phyloP scores from a whole-genome alignment of 2,329 filamentous ascomycete species.

The Macrophomina pseudophaseolina region DNA sequence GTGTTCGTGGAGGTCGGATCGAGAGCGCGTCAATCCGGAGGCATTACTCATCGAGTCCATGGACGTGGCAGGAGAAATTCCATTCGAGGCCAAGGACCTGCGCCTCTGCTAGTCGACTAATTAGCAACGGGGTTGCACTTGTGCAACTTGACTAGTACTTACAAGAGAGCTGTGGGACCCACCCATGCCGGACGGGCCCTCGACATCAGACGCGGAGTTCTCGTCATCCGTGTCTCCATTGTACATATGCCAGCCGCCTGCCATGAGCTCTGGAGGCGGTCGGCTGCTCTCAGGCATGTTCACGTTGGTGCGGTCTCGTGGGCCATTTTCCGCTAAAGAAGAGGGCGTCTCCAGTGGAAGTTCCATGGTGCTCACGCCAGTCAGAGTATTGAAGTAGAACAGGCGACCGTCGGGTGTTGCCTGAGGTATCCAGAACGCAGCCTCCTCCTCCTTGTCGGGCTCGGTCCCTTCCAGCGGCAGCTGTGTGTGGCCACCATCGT shows the following conservation, averaged over 20 bases:
- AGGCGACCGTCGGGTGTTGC: slow-evolving; percentile 90
- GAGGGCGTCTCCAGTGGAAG: slow-evolving; percentile 89
- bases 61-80: slow-evolving; percentile 83
- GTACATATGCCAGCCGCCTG: slow-evolving; percentile 64
- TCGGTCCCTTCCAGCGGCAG: slow-evolving; percentile 73
- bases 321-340: slow-evolving; percentile 79
- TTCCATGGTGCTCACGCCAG: slow-evolving; percentile 92
- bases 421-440: slow-evolving; percentile 98
- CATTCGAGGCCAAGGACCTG: slow-evolving; percentile 69
- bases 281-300: slow-evolving; percentile 87
- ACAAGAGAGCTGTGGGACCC: slow-evolving; percentile 72
- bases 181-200: slow-evolving; percentile 75
- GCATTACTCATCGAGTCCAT: slow-evolving; percentile 80
- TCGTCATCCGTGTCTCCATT: slow-evolving; percentile 90
- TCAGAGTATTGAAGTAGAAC: slow-evolving; percentile 98
- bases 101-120: slow-evolving; percentile 54
- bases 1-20: slow-evolving; percentile 54
- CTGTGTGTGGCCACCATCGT: slow-evolving; percentile 49
- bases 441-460: slow-evolving; percentile 74
- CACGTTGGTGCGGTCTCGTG: slow-evolving; percentile 85
- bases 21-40: slow-evolving; percentile 64
- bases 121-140: slow-evolving; percentile 33
- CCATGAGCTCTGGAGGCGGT: slow-evolving; percentile 89
- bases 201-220: slow-evolving; percentile 79
- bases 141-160: slow-evolving; percentile 46